These are phyloP conservation scores for Neurospora tetraspora DNA, from an alignment of 495 filamentous ascomycete species.

Conservation along the genomic window DNA sequence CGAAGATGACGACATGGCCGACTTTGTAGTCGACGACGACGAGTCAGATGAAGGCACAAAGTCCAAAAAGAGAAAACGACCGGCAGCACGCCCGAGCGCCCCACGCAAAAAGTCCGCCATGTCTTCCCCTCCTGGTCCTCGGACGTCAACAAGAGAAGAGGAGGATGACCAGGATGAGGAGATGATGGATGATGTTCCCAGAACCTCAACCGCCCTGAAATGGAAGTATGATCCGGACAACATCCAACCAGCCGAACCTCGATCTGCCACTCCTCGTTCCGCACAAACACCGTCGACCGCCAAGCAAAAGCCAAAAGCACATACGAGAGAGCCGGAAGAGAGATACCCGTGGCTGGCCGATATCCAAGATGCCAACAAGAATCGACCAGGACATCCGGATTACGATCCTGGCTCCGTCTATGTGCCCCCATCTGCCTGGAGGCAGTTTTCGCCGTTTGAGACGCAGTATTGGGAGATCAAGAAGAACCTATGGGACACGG, in stretches of 20 bases:
- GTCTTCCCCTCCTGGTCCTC: conserved; percentile 28
- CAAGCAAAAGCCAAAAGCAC: conserved; percentile 53
- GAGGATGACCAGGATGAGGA: conserved; percentile 17
- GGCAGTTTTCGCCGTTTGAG: conserved; percentile 83
- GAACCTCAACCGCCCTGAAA: conserved; percentile 67
- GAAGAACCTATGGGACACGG: conserved; percentile 91
- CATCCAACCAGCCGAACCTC: conserved; percentile 46
- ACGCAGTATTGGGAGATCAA: conserved; percentile 99
- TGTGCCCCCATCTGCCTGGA: conserved; percentile 68
- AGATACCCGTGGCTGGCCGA: conserved; percentile 87
- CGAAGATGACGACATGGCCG: conserved; percentile 60
- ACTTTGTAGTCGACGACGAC: conserved; percentile 82
- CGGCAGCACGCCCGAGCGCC: conserved; percentile 38
- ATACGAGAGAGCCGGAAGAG: conserved; percentile 66
- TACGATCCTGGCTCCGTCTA: conserved; percentile 88
- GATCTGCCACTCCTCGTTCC: conserved; percentile 22
- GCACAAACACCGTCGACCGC: conserved; percentile 30
- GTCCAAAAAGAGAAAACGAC: conserved; percentile 64
- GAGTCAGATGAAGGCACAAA: conserved; percentile 47
- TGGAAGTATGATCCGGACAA: conserved; percentile 83
- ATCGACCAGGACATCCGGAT: conserved; percentile 72
- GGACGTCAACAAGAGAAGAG: neutral
- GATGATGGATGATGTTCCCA: conserved; percentile 42
- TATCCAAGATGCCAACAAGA: conserved; percentile 68
- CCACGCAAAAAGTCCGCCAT: conserved; percentile 48